Evolutionary conservation across 139 green algal species (phyloP).

Genomic region (Coccomyxa sp.): DNA sequence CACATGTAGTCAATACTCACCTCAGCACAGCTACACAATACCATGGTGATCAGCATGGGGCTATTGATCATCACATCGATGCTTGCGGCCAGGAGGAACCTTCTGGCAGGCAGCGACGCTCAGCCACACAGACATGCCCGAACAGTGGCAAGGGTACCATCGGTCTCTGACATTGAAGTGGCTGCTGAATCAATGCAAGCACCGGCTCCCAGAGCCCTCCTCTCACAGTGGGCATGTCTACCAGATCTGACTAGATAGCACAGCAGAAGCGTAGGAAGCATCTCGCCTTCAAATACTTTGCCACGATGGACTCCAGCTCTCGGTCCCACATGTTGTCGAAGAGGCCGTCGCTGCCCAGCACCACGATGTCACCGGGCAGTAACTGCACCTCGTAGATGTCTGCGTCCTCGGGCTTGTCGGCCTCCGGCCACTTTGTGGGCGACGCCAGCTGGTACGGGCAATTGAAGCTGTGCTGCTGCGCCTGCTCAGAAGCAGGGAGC

Average conservation of each 20-base stretch:
- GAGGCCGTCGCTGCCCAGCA: constrained; percentile 89
- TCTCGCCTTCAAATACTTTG: constrained; percentile 7
- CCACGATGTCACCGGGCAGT: constrained; percentile 67
- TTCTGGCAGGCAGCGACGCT: too few relatives aligned
- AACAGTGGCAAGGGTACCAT: too few relatives aligned
- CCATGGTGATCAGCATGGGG: too few relatives aligned
- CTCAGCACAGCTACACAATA: too few relatives aligned
- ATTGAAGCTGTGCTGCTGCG: constrained; percentile 95
- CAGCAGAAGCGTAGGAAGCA: not conserved
- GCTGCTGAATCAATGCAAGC: not conserved
- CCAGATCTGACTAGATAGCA: not conserved
- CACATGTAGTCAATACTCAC: too few relatives aligned
- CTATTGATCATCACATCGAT: too few relatives aligned
- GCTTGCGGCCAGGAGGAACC: too few relatives aligned
- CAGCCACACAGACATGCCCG: too few relatives aligned
- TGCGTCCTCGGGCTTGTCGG: constrained; percentile 37
- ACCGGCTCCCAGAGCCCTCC: too few relatives aligned
- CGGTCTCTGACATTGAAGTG: too few relatives aligned
- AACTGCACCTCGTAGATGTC: constrained; percentile 53
- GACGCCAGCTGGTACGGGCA: constrained; percentile 86
- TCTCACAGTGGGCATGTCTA: not conserved
- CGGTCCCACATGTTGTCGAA: constrained; percentile 97
- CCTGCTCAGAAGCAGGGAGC: too few relatives aligned
- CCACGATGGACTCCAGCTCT: constrained; percentile 63
- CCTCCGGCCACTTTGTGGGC: constrained; percentile 10